Evolutionary conservation across 2,329 filamentous ascomycete species (phyloP).

Genomic region (Fusarium nisikadoi): DNA sequence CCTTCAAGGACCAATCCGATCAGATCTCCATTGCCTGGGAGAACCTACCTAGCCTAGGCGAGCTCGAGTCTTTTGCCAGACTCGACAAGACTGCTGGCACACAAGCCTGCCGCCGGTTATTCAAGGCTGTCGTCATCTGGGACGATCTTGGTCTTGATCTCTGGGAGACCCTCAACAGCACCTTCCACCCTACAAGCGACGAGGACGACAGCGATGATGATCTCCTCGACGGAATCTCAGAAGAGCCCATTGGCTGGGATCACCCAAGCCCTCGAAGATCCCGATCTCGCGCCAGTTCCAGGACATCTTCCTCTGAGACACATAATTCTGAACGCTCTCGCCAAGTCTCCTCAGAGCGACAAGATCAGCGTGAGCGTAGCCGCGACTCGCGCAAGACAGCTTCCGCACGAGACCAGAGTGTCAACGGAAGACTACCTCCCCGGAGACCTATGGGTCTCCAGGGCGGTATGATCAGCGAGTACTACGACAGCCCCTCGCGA

Average conservation of each 20-base stretch:
- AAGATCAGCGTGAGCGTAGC: conserved; percentile 28
- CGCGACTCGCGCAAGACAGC: conserved; percentile 25
- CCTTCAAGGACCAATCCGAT: conserved; percentile 43
- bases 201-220: conserved; percentile 24
- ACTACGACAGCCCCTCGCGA: conserved; percentile 39
- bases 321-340: conserved; percentile 25
- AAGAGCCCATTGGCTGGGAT: conserved; percentile 30
- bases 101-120: conserved; percentile 50
- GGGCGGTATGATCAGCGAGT: conserved; percentile 37
- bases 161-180: conserved; percentile 46
- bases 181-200: conserved; percentile 13
- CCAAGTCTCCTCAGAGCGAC: conserved; percentile 28
- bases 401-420: conserved; percentile 17
- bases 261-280: conserved; percentile 18
- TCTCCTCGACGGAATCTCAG: conserved; percentile 28
- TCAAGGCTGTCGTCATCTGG: conserved; percentile 54
- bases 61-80: conserved; percentile 48
- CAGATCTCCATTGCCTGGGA: conserved; percentile 50
- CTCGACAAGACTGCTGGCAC: conserved; percentile 51
- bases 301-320: conserved; percentile 30
- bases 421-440: conserved; percentile 10
- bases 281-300: conserved; percentile 32
- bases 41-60: conserved; percentile 48
- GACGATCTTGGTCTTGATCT: conserved; percentile 51
- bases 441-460: conserved; percentile 26